These are phyloP conservation scores for Ceratobasidium sp. DNA, from an alignment of 1,284 basidiomycete genomes.

Conservation along the genomic window DNA sequence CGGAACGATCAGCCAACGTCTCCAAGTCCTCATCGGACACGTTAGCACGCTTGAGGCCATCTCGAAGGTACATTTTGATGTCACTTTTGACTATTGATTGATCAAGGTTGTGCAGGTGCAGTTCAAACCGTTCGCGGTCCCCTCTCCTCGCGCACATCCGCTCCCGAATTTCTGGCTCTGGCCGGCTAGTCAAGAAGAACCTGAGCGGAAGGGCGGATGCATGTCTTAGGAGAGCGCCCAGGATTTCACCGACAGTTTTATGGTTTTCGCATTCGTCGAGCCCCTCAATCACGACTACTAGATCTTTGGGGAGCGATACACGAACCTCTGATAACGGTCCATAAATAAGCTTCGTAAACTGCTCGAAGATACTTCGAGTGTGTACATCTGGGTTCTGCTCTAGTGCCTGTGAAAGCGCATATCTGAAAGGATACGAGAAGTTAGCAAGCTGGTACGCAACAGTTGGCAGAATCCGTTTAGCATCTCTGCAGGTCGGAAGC, in stretches of 20 bases:
- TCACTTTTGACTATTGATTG: not conserved
- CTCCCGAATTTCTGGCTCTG: conserved; percentile 9
- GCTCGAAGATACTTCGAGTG: not conserved
- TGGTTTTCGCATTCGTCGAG: conserved; percentile 13
- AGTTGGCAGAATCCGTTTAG: not conserved
- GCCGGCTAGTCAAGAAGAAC: conserved; percentile 32
- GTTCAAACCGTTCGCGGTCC: not conserved
- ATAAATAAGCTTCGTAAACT: not conserved
- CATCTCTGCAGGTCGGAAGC: not conserved
- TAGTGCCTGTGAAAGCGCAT: not conserved
- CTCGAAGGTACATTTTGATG: conserved; percentile 3
- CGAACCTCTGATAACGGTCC: not conserved
- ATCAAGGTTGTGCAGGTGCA: conserved; percentile 14
- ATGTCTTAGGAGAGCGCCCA: not conserved
- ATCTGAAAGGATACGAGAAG: not conserved
- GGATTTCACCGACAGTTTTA: not conserved
- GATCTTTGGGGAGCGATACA: not conserved
- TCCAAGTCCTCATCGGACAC: not conserved
- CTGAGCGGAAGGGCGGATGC: not conserved
- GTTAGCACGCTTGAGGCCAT: not conserved
- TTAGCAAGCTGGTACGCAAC: conserved; percentile 3
- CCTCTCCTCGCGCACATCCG: not conserved
- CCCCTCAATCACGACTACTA: not conserved
- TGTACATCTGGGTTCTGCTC: not conserved
- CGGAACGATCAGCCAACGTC: not conserved